phyloP scores from a whole-genome alignment of 208 protist genomes.

The Trypanosoma brucei region DNA sequence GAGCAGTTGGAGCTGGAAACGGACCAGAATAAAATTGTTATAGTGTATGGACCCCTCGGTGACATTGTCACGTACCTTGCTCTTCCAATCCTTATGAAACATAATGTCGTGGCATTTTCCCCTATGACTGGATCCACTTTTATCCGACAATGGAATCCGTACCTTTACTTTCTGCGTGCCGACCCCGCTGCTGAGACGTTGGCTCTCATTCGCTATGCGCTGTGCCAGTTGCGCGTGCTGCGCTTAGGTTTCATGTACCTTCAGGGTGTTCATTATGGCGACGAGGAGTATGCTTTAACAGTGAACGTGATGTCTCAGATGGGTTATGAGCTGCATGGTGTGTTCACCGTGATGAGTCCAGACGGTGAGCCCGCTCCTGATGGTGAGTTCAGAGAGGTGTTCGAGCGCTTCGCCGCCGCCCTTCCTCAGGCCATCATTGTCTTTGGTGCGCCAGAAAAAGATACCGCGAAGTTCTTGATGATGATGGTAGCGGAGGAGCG shows the following conservation, averaged over 20 bases:
- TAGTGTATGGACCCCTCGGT: constrained; percentile 27
- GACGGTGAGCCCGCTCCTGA: constrained; percentile 1
- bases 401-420: constrained; percentile 13
- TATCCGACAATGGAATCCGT: constrained; percentile 29
- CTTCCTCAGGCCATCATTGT: constrained; percentile 22
- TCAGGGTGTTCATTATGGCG: constrained; percentile 2
- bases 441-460: background rate
- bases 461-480: constrained; percentile 14
- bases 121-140: constrained; percentile 37
- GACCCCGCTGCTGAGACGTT: constrained; percentile 33
- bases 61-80: background rate
- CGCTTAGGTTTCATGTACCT: constrained; percentile 32
- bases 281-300: constrained; percentile 8
- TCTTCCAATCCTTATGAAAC: background rate
- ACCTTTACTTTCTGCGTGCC: constrained; percentile 38
- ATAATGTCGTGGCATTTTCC: no score
- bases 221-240: constrained; percentile 20
- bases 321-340: constrained; percentile 17
- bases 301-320: constrained; percentile 12
- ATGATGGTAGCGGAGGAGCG: constrained; percentile 9
- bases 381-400: constrained; percentile 6
- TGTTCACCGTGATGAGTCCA: constrained; percentile 18
- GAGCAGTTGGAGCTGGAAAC: background rate
- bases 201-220: constrained; percentile 24
- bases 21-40: constrained; percentile 17